A percentile compares a stretch with the other conserved stretches of the same genome.
Conservation (phyloP, 2,329 filamentous ascomycete genomes). For the Colletotrichum karsti region DNA sequence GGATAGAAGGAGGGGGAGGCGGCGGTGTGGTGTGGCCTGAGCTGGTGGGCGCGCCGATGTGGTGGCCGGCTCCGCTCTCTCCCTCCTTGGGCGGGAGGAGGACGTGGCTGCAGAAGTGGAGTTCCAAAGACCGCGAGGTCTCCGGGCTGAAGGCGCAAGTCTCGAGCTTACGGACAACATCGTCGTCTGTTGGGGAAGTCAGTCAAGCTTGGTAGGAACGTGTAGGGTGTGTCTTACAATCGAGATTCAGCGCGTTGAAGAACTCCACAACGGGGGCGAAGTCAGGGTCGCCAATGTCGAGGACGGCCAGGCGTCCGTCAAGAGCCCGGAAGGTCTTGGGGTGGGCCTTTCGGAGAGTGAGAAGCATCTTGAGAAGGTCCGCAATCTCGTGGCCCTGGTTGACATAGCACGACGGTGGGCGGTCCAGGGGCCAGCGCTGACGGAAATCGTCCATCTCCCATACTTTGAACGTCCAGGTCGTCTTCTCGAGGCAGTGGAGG, state of each 20-base stretch:
- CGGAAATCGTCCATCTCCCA: constrained; percentile 71
- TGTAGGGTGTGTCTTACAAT: constrained; percentile 58
- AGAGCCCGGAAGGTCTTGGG: constrained; percentile 58
- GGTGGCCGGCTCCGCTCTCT: constrained; percentile 7
- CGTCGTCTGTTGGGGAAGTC: constrained; percentile 27
- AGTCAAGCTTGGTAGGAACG: constrained; percentile 23
- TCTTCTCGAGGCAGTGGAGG: constrained; percentile 73
- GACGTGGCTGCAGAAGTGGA: constrained; percentile 58
- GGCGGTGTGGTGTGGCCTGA: constrained; percentile 25
- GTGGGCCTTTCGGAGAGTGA: constrained; percentile 67
- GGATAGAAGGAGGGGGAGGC: not conserved
- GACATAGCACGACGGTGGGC: constrained; percentile 63
- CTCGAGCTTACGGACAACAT: constrained; percentile 39
- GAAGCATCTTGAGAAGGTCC: constrained; percentile 67
- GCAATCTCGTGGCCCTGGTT: constrained; percentile 68
- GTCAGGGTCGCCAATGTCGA: constrained; percentile 54
- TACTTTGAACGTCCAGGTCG: constrained; percentile 74
- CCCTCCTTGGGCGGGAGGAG: constrained; percentile 44
- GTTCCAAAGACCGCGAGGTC: constrained; percentile 58
- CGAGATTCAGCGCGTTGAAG: constrained; percentile 64
- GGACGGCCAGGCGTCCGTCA: constrained; percentile 56
- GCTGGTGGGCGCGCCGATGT: constrained; percentile 17
- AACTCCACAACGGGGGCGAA: constrained; percentile 50
- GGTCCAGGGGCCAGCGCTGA: constrained; percentile 68
- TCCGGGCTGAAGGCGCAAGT: constrained; percentile 30